Base-by-base conservation (phyloP, 228 moss, liverwort and hornwort genomes). In the Sphagnum fallax region DNA sequence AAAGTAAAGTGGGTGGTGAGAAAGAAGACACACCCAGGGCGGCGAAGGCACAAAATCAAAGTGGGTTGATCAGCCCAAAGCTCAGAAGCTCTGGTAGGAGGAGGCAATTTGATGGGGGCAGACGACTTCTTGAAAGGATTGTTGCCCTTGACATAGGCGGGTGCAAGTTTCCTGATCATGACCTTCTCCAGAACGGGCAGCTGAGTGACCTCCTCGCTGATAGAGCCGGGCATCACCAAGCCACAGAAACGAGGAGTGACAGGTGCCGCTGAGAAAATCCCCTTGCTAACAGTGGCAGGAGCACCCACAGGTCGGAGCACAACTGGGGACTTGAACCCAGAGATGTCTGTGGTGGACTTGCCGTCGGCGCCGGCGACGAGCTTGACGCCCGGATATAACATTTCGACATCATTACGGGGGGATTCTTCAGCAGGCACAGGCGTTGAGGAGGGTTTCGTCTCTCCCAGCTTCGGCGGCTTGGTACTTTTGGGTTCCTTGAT, bases 11-110 rank as follows among this genome's bases (percentile, higher is more conserved):
- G 32, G 32, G 32, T 32, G 32, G 32, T 32, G 32, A 32, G 32
- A 32, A 32, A 32, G 32, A 32, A 32, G 32, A 32, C 32, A 32
- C 79, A 98, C 97, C 97, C 97, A 8, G 91, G 87, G 32, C 97
- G 91, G 47, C 97, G 93, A 70, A 93, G 72, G 84, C 93, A 90
- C 64, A 90, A 79, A 48, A 93, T 66, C 47, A 98, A 74, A 18
- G 91, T 91, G 9, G 97, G 76, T 47, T 80, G 80, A 16, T 82
- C 65, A 48, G 68, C 69, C 69, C 93, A 93, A 4, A 98, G 69
- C 47, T 83, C 84, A 6, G 76, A 69, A 15, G 87, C 97, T 67
- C 77, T 87, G 51, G 84, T 67, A 6, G 86, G 74, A 55, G 85
- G 70, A 1, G 77, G 81, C 62, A 81, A 61, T 64, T 76, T 81